A percentile compares a stretch with the other conserved stretches of the same genome.
Evolutionary conservation across 805 yeast species (phyloP).

Genomic region (Wickerhamiella bombiphila): DNA sequence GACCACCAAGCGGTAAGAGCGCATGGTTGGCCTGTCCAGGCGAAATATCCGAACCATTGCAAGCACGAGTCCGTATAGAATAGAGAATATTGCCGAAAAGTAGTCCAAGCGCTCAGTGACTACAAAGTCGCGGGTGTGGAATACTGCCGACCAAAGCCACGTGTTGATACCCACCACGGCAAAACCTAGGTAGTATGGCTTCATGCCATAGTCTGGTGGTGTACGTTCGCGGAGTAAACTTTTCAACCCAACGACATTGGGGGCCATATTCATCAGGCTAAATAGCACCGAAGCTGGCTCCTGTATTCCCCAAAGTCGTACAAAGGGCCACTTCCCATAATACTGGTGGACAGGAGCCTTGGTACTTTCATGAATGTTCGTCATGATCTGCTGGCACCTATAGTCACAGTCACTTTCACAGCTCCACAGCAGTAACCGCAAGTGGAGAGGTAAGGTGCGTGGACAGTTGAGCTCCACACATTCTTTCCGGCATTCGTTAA

Average conservation of each 20-base stretch:
- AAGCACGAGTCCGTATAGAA: conserved; percentile 62
- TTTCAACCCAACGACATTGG: conserved; percentile 40
- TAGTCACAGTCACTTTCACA: conserved; percentile 80
- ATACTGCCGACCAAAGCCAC: conserved; percentile 74
- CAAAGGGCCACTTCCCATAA: conserved; percentile 97
- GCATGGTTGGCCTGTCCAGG: conserved; percentile 31
- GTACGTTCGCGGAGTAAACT: conserved; percentile 17
- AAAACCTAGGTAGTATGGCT: conserved; percentile 31
- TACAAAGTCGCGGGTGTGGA: conserved; percentile 73
- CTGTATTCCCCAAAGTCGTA: conserved; percentile 63
- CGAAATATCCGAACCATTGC: conserved; percentile 46
- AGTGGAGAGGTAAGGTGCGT: conserved; percentile 24
- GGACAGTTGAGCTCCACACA: conserved; percentile 28
- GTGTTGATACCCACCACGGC: conserved; percentile 63
- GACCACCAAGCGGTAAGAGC: conserved; percentile 24
- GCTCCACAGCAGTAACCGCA: conserved; percentile 49
- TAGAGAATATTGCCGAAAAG: conserved; percentile 84
- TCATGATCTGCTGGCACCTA: conserved; percentile 71
- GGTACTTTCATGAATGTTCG: conserved; percentile 33
- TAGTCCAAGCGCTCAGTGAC: conserved; percentile 79
- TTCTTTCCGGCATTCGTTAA: conserved; percentile 29
- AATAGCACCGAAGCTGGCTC: conserved; percentile 71
- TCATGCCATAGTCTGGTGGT: conserved; percentile 18
- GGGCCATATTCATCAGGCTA: conserved; percentile 53
- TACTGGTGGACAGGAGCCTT: conserved; percentile 60